Base-by-base conservation (phyloP, 345 rosid genomes). In the Camelina neglecta region DNA sequence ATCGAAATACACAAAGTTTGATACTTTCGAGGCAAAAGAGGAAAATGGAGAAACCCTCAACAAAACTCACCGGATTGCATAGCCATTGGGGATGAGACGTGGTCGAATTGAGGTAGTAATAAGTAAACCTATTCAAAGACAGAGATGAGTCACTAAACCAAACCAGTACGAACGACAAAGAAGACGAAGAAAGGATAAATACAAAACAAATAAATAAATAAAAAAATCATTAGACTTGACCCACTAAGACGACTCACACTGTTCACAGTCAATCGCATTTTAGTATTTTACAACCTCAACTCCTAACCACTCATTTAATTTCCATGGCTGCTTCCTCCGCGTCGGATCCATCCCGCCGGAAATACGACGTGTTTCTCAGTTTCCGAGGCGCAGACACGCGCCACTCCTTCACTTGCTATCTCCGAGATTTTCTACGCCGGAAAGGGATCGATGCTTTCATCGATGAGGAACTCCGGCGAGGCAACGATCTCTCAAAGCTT, bases 331-430 rank as follows among this genome's bases (percentile, higher is more conserved):
- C 18, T 11, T 42, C 47, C n/a, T 5, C 48, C 7, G 0, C 11
- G 21, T 12, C 57, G 2, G 71, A 65, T 74, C 65, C 58, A 33
- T 74, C 71, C 31, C 72, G 77, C 49, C 65, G 77, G 26, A 49
- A 53, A 4, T 77, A 69, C 64, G 79, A 75, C 60, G 79, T 79
- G 5, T 79, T 79, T 53, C 60, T 79, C 39, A 79, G 82, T 31
- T 79, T 79, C 75, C 69, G 82, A 75, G 79, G 82, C 0, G 57
- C 2, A 51, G 82, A 79, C 79, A 75, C 63, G 5, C 73, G 82
- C 8, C 55, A 79, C 8, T 50, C 60, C 56, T 74, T 79, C 45
- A 74, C 72, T 0, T 55, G 73, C 64, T 76, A 70, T 5, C 79
- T 75, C 68, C 60, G 7, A 13, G 72, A 60, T 4, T 67, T 60